Evolutionary conservation across 2,329 filamentous ascomycete species (phyloP).

Genomic region (Penicillium nordicum): DNA sequence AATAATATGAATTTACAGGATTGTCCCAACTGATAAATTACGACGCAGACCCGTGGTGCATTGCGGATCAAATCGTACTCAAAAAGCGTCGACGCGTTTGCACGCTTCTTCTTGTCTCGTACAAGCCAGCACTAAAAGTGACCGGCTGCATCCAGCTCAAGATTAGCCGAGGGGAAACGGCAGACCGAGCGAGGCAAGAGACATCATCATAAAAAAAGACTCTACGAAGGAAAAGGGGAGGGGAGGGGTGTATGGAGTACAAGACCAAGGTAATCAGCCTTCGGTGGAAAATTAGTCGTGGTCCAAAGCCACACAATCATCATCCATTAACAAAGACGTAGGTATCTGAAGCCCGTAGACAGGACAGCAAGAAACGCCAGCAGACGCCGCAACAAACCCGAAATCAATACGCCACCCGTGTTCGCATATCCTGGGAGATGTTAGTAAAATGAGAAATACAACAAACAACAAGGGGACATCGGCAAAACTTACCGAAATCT

Average conservation of each 20-base stretch:
- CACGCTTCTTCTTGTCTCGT: conserved; percentile 47
- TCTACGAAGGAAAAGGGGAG: not conserved
- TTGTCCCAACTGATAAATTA: conserved; percentile 49
- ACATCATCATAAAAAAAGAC: conserved; percentile 16
- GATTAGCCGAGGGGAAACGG: conserved; percentile 32
- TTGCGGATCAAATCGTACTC: conserved; percentile 48
- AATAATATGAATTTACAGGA: not conserved
- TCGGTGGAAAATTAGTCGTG: not conserved
- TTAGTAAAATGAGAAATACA: conserved; percentile 9
- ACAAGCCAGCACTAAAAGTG: conserved; percentile 28
- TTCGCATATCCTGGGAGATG: conserved; percentile 52
- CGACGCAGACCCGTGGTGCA: conserved; percentile 36
- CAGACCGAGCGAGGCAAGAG: conserved; percentile 53
- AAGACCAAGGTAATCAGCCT: not conserved
- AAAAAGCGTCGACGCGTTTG: conserved; percentile 45
- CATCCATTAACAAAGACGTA: conserved; percentile 21
- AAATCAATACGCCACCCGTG: conserved; percentile 53
- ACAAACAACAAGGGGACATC: not conserved
- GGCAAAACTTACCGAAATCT: conserved; percentile 65
- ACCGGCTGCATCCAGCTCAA: conserved; percentile 42
- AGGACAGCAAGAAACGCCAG: conserved; percentile 20
- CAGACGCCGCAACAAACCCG: conserved; percentile 24
- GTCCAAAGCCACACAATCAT: conserved; percentile 10
- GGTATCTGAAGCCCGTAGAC: conserved; percentile 27
- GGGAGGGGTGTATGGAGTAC: not conserved